These are phyloP conservation scores for Penicillium freii DNA, from an alignment of 2,329 filamentous ascomycete species.

Conservation along the genomic window DNA sequence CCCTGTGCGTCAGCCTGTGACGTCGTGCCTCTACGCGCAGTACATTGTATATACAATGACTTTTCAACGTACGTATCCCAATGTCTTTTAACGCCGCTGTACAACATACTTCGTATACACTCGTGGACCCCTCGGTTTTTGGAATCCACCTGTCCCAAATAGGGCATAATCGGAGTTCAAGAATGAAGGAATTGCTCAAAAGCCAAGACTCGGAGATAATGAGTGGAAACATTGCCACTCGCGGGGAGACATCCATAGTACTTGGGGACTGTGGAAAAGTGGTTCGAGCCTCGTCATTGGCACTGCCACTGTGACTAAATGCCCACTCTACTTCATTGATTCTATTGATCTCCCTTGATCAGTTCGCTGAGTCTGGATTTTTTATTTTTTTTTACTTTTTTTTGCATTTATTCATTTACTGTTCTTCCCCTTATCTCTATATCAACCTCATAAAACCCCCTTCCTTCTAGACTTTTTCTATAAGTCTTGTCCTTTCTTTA, in stretches of 20 bases:
- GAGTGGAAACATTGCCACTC: conserved; percentile 21
- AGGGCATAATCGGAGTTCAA: not conserved
- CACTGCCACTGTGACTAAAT: conserved; percentile 19
- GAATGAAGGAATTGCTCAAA: conserved; percentile 4
- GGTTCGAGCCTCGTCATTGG: conserved; percentile 17
- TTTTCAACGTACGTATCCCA: not conserved
- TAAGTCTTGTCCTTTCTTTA: conserved; percentile 24
- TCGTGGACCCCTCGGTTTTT: not conserved
- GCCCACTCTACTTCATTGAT: conserved; percentile 22
- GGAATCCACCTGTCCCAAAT: not conserved
- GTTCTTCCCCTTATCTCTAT: conserved; percentile 19
- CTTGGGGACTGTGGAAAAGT: conserved; percentile 8
- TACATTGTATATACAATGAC: not conserved
- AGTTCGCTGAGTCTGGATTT: conserved; percentile 1
- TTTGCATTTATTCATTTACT: conserved; percentile 9
- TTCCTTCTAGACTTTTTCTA: conserved; percentile 26
- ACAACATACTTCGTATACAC: not conserved
- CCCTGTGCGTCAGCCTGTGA: conserved; percentile 30
- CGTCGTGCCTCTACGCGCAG: conserved; percentile 11
- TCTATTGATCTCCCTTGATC: conserved; percentile 16
- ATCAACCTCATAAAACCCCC: conserved; percentile 14
- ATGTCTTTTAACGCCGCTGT: not conserved
- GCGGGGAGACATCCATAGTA: conserved; percentile 10
- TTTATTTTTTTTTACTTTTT: conserved; percentile 10
- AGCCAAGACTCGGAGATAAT: conserved; percentile 1